Conservation (phyloP, 1,284 basidiomycete species). For the Ceratobasidium sp. region DNA sequence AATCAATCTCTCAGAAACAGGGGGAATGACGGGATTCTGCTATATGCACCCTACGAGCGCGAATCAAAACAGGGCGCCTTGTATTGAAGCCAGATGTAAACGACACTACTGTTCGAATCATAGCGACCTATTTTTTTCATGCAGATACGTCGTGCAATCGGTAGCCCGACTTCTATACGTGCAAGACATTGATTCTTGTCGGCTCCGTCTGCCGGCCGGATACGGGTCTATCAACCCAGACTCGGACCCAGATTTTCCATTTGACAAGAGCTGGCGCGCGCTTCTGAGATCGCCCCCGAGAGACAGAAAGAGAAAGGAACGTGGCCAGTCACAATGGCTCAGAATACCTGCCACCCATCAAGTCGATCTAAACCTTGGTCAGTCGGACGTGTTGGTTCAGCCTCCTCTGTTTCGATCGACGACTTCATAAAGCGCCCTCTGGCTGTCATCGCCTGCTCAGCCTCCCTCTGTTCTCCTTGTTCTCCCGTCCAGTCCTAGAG, state of each 20-base stretch:
- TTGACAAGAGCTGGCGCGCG: background rate
- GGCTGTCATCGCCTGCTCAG: background rate
- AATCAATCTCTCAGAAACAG: background rate
- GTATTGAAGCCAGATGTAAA: too few species aligned
- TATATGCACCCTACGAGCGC: too few species aligned
- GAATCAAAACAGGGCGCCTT: background rate
- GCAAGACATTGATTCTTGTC: too few species aligned
- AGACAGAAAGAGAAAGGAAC: conserved; percentile 13
- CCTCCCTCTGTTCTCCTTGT: conserved; percentile 17
- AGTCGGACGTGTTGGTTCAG: too few species aligned
- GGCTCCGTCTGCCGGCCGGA: background rate
- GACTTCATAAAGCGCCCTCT: background rate
- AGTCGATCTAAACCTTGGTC: background rate
- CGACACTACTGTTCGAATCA: too few species aligned
- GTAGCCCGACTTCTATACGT: too few species aligned
- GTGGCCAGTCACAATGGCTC: background rate
- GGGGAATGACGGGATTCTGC: too few species aligned
- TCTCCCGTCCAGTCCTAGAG: conserved; percentile 3
- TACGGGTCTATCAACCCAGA: too few species aligned
- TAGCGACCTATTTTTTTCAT: too few species aligned
- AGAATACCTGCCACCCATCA: too few species aligned
- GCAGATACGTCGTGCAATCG: too few species aligned
- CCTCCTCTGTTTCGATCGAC: background rate
- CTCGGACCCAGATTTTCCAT: too few species aligned
- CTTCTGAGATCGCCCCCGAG: background rate